Base-by-base conservation (phyloP, 2,329 filamentous ascomycete genomes). In the Calonectria hawksworthii region DNA sequence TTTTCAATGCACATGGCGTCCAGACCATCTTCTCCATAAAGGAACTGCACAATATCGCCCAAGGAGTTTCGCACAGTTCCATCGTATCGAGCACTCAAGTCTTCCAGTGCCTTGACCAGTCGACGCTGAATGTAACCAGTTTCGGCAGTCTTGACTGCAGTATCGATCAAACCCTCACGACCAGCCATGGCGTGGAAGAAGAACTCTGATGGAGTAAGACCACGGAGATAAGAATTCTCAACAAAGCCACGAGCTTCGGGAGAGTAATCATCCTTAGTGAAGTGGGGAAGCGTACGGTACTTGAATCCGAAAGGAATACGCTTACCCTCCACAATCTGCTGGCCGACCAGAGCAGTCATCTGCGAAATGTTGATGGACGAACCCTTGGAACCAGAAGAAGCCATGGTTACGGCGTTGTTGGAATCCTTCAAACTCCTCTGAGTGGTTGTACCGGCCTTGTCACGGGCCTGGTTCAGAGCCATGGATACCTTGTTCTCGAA, bases 181-280 rank as follows among this genome's bases (percentile, higher is more conserved):
- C 97, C 97, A 90, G 97, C 97, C 97, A 99, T 99, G 83, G 97
- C 97, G 91, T 99, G 97, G 91, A 99, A 99, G 89, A 98, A 99
- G 88, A 99, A 99, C 81, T 99, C 97, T 0, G 95, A 94, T 0
- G 97, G 97, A 0, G 98, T 99, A 74, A 99, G 88, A 71, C 97
- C 97, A 89, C 97, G 95, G 16, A 99, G 92, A 82, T 99, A 99
- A 0, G 97, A 99, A 87, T 99, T 99, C 86, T 99, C 97, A 26
- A 99, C 97, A 83, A 99, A 99, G 52, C 97, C 97, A 88, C 97
- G 94, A 59, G 97, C 96, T 84, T 98, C 96, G 14, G 97, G 96
- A 26, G 96, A 99, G 86, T 99, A 99, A 85, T 99, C 98, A 81
- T 99, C 98, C 89, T 99, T 99, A 78, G 97, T 98, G 86, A 99